Conservation (phyloP, 495 filamentous ascomycete genomes). For the Niebla homalea region DNA sequence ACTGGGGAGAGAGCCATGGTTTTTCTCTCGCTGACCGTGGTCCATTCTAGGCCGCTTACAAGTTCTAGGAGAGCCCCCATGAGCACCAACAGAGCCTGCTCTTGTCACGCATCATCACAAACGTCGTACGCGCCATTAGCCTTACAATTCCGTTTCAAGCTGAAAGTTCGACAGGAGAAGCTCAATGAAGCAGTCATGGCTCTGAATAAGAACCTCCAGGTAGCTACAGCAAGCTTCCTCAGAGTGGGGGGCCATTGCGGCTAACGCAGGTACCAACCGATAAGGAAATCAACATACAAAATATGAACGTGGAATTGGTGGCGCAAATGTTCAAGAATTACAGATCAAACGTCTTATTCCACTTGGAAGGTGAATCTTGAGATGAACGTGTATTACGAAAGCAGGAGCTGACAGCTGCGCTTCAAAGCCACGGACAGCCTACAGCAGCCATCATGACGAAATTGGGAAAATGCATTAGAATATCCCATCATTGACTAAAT, state of each 20-base stretch:
- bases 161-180: slow-evolving; percentile 59
- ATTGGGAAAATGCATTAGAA: too few species aligned
- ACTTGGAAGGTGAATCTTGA: slow-evolving; percentile 69
- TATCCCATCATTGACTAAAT: too few species aligned
- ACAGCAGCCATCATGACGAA: slow-evolving; percentile 52
- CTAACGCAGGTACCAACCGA: slow-evolving; percentile 12
- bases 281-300: slow-evolving; percentile 93
- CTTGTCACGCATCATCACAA: slow-evolving; percentile 89
- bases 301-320: slow-evolving; percentile 96
- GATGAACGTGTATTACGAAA: background rate
- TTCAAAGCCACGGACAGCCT: slow-evolving; percentile 67
- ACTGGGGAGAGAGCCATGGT: too few species aligned
- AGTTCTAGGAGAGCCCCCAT: slow-evolving; percentile 75
- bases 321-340: slow-evolving; percentile 99
- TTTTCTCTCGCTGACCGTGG: too few species aligned
- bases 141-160: background rate
- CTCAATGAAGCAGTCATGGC: slow-evolving; percentile 88
- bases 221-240: slow-evolving; percentile 42
- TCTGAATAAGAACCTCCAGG: slow-evolving; percentile 84
- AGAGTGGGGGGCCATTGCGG: background rate
- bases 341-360: slow-evolving; percentile 92
- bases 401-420: background rate
- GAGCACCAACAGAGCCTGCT: slow-evolving; percentile 93
- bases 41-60: background rate
- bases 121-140: slow-evolving; percentile 55